These are phyloP conservation scores for Ustilago trichophora DNA, from an alignment of 1,284 basidiomycete genomes.

Conservation along the genomic window DNA sequence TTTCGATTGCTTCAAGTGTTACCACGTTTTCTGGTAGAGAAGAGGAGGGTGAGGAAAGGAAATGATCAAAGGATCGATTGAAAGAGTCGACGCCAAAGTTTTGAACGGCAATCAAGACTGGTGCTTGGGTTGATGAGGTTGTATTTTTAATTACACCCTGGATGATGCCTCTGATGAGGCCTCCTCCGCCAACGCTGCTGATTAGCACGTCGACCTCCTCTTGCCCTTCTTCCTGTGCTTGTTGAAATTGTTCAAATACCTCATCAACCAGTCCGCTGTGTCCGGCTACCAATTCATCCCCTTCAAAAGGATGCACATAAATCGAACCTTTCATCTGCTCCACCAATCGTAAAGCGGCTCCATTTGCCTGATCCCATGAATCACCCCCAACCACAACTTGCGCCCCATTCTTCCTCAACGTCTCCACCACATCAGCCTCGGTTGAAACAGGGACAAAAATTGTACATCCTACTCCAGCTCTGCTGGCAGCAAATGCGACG, in stretches of 20 bases:
- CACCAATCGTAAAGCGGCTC: slow-evolving; percentile 29
- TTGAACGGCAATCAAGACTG: slow-evolving; percentile 45
- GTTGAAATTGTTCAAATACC: slow-evolving; percentile 11
- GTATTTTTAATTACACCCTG: background rate
- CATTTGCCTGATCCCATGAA: slow-evolving; percentile 41
- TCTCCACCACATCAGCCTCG: slow-evolving; percentile 37
- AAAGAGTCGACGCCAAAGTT: slow-evolving; percentile 35
- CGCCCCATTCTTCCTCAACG: slow-evolving; percentile 46
- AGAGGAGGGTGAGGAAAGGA: background rate
- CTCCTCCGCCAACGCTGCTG: slow-evolving; percentile 34
- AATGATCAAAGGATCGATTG: background rate
- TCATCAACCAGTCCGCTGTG: slow-evolving; percentile 52
- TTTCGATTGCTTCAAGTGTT: slow-evolving; percentile 38
- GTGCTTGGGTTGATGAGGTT: background rate
- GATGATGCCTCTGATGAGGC: slow-evolving; percentile 28
- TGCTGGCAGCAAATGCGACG: slow-evolving; percentile 50
- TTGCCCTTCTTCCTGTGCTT: background rate
- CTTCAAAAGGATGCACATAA: slow-evolving; percentile 63
- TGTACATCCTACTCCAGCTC: slow-evolving; percentile 51
- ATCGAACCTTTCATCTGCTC: slow-evolving; percentile 13
- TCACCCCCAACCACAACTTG: slow-evolving; percentile 28
- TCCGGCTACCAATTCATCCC: slow-evolving; percentile 53
- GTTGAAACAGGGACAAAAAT: slow-evolving; percentile 56
- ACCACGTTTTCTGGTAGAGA: slow-evolving; percentile 13
- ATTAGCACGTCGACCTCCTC: slow-evolving; percentile 16